These are phyloP conservation scores for Magnolia officinalis DNA, from an alignment of 164 flowering plant species.

Conservation along the genomic window DNA sequence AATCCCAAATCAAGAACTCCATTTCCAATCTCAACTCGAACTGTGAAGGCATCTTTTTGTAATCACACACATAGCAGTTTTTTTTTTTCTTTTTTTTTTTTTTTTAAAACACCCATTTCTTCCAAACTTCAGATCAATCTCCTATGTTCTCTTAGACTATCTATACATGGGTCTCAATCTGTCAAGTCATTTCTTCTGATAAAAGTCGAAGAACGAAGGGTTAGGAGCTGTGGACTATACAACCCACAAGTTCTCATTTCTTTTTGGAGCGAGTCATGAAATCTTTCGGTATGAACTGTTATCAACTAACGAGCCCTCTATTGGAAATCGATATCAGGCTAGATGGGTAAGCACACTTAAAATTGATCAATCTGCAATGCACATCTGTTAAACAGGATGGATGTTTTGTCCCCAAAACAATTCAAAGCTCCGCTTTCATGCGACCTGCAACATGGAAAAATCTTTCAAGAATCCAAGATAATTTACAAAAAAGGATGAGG, in stretches of 20 bases:
- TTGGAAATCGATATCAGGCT: not conserved
- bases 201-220: constrained; percentile 66
- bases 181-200: constrained; percentile 48
- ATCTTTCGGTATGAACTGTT: constrained; percentile 18
- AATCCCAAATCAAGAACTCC: not conserved
- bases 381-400: constrained; percentile 18
- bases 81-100: not conserved
- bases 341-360: not conserved
- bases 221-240: constrained; percentile 58
- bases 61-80: too few relatives aligned
- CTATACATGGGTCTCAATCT: constrained; percentile 21
- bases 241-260: constrained; percentile 20
- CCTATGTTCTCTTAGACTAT: constrained; percentile 18
- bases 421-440: constrained; percentile 45
- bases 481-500: not conserved
- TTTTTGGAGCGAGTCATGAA: not conserved
- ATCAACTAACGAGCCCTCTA: constrained; percentile 18
- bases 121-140: constrained; percentile 4
- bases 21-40: not conserved
- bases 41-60: not conserved
- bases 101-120: constrained; percentile 1
- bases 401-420: constrained; percentile 1
- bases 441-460: constrained; percentile 35
- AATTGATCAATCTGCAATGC: not conserved
- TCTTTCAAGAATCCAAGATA: not conserved